Evolutionary conservation across 441 rosid genomes (phyloP), one percentile per base, ranked within the genome.

Genomic region (Jatropha podagrica): DNA sequence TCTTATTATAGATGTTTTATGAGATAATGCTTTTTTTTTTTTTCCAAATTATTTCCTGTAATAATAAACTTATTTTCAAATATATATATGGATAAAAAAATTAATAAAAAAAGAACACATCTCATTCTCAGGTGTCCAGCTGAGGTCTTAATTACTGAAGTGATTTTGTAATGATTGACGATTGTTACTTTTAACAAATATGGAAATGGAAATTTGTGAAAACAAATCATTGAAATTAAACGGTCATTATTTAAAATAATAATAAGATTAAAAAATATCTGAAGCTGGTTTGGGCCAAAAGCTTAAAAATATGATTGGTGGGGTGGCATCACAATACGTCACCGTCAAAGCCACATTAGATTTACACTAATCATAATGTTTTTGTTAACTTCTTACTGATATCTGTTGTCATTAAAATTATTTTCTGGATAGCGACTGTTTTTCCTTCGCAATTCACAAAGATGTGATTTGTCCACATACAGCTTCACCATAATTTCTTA

Each of bases 101-200:
- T 32, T 32, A 32, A 32, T 32, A 0, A 32, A 32, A 32, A 32
- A 32, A 32, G 0, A 1, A 32, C 32, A 32, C 32, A 32, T 32
- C 32, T 32, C 32, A 32, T 32, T 32, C 32, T 32, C 32, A 32
- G 32, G 32, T 20, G 27, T 56, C 27, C 12, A 56, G 1, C n/a
- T 56, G 23, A 18, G 27, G 13, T 18, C 13, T 56, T 6, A 56
- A 32, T 32, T 32, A 32, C 23, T 54, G 65, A 61, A 61, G 66
- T 37, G 66, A 62, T 62, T 14, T 62, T 62, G 40, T 32, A 62
- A 62, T 62, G 66, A 62, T 62, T 62, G 66, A 62, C 42, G 5
- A 62, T 62, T 44, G 11, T 62, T 14, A 2, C 66, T 56, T 32
- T 32, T 56, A n/a, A n/a, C 27, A n/a, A 62, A 6, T 2, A 62